Percentiles rank a stretch among this genome's conserved stretches.
Evolutionary conservation across 2,329 filamentous ascomycete species (phyloP).

Genomic region (Epichloe uncinata): DNA sequence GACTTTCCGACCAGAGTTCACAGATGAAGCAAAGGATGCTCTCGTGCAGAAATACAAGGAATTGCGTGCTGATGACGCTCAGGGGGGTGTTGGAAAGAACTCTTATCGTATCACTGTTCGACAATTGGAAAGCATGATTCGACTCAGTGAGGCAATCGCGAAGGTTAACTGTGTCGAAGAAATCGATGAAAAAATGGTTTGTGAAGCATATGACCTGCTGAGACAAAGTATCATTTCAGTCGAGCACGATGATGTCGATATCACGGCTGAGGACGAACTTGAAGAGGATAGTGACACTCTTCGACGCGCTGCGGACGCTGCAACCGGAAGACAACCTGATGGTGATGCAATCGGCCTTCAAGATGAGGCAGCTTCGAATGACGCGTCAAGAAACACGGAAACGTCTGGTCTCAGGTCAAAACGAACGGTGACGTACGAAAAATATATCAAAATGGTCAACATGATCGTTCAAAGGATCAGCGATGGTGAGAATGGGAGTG

Average conservation of each 20-base stretch:
- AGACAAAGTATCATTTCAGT: conserved; percentile 94
- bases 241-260: conserved; percentile 92
- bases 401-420: conserved; percentile 34
- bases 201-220: conserved; percentile 83
- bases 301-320: conserved; percentile 24
- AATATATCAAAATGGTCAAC: conserved; percentile 86
- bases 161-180: conserved; percentile 95
- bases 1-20: conserved; percentile 90
- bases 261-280: conserved; percentile 61
- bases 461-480: conserved; percentile 70
- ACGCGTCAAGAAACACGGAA: conserved; percentile 14
- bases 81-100: conserved; percentile 91
- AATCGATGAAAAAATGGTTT: conserved; percentile 70
- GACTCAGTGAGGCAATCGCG: conserved; percentile 91
- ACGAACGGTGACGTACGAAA: conserved; percentile 89
- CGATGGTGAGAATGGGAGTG: conserved; percentile 61
- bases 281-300: conserved; percentile 33
- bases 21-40: conserved; percentile 68
- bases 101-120: conserved; percentile 96
- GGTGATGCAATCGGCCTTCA: conserved; percentile 29
- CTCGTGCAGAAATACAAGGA: conserved; percentile 94
- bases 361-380: conserved; percentile 21
- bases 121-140: conserved; percentile 91
- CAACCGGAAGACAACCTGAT: conserved; percentile 31
- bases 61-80: conserved; percentile 80